Evolutionary conservation across 108 stramenopile species (phyloP).

Genomic region (Ochromonas danica): DNA sequence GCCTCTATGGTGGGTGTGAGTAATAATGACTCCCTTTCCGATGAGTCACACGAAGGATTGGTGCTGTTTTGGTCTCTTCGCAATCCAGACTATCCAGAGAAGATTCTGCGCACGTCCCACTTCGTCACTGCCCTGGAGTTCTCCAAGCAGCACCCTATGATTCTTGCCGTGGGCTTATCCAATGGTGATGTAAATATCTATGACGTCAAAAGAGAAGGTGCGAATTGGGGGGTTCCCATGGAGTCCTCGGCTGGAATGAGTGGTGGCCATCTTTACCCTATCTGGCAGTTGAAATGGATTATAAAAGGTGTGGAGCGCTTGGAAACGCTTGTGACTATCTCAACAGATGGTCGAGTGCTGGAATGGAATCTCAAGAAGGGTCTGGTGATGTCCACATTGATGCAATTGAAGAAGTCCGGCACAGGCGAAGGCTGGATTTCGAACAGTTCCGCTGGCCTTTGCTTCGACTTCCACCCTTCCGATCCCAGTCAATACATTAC

Average conservation of each 20-base stretch:
- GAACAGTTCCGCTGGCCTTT: slow-evolving; percentile 53
- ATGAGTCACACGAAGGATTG: slow-evolving; percentile 34
- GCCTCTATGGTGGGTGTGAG: not conserved
- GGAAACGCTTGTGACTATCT: slow-evolving; percentile 57
- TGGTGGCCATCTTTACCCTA: slow-evolving; percentile 59
- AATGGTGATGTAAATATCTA: slow-evolving; percentile 59
- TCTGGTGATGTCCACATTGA: slow-evolving; percentile 52
- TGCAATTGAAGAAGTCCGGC: slow-evolving; percentile 52
- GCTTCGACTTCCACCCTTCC: slow-evolving; percentile 54
- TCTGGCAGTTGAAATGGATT: slow-evolving; percentile 65
- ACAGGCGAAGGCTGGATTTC: slow-evolving; percentile 56
- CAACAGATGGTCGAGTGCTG: slow-evolving; percentile 61
- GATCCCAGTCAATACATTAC: slow-evolving; percentile 55
- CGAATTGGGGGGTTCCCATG: slow-evolving; percentile 42
- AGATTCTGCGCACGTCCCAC: slow-evolving; percentile 40
- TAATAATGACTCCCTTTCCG: not conserved
- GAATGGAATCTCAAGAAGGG: slow-evolving; percentile 66
- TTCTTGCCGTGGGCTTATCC: slow-evolving; percentile 61
- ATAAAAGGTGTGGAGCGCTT: slow-evolving; percentile 55
- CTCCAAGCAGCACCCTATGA: slow-evolving; percentile 45
- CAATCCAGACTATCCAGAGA: slow-evolving; percentile 61
- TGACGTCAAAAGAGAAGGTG: slow-evolving; percentile 47
- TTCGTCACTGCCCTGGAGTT: slow-evolving; percentile 58
- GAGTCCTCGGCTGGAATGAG: slow-evolving; percentile 43
- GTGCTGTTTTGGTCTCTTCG: slow-evolving; percentile 62